Percentiles rank a stretch among this genome's conserved stretches.
Conservation (phyloP, 352 stramenopile genomes). For the Thalassiosira ordinaria region DNA sequence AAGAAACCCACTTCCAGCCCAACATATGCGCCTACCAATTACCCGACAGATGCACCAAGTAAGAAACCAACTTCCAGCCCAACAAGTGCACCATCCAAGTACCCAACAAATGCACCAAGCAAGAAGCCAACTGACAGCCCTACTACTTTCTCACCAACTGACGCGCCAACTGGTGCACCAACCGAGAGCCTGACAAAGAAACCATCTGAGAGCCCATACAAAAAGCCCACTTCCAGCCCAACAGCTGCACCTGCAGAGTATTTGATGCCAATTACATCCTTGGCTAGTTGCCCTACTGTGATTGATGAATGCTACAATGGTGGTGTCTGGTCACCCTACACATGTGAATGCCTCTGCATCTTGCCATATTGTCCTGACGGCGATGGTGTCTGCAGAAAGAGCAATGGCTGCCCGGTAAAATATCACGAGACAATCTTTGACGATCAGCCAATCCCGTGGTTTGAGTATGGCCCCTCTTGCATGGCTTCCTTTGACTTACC, state of each 20-base stretch:
- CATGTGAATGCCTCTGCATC: constrained; percentile 41
- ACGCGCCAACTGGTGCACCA: neutral
- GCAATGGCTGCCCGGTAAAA: constrained; percentile 6
- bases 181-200: too few relatives aligned
- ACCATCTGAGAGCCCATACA: neutral
- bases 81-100: constrained; percentile 1
- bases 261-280: neutral
- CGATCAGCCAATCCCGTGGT: constrained; percentile 37
- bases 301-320: constrained; percentile 19
- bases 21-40: too few relatives aligned
- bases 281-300: neutral
- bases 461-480: constrained; percentile 25
- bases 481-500: constrained; percentile 15
- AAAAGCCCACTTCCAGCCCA: too few relatives aligned
- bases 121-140: too few relatives aligned
- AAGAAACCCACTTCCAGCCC: constrained; percentile 1
- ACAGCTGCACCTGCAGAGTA: neutral
- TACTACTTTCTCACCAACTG: too few relatives aligned
- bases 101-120: neutral
- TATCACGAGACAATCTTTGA: constrained; percentile 40
- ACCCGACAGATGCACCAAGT: neutral
- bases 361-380: constrained; percentile 25
- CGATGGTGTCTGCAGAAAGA: neutral
- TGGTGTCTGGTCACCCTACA: constrained; percentile 35
- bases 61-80: neutral